A percentile compares a stretch with the other conserved stretches of the same genome.
phyloP scores from a whole-genome alignment of 1,139 yeast genomes.

The Pichia sp. region DNA sequence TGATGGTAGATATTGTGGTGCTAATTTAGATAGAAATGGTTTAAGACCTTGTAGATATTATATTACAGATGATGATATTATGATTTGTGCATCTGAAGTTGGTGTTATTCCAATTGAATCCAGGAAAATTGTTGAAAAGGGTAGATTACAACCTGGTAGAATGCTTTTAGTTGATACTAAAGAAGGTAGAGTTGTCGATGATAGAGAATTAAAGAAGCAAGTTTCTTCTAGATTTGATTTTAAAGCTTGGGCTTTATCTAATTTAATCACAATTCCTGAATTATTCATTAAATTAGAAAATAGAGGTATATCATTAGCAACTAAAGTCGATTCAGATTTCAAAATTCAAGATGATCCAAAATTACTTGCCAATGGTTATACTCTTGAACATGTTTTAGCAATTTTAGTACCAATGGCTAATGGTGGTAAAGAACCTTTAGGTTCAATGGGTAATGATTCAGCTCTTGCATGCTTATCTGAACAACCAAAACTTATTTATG shows the following conservation, averaged over 20 bases:
- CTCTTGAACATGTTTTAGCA: conserved; percentile 81
- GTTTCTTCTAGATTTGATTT: conserved; percentile 87
- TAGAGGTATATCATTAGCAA: conserved; percentile 37
- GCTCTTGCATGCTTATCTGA: conserved; percentile 95
- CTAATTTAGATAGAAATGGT: conserved; percentile 94
- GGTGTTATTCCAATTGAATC: conserved; percentile 92
- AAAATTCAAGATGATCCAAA: conserved; percentile 77
- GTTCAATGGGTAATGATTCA: conserved; percentile 98
- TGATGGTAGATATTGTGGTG: conserved; percentile 97
- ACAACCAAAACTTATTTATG: conserved; percentile 85
- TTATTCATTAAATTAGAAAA: conserved; percentile 50
- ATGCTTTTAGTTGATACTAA: conserved; percentile 93
- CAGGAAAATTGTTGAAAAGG: conserved; percentile 73
- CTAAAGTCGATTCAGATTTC: conserved; percentile 29
- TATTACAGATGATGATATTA: conserved; percentile 87
- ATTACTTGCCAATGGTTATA: conserved; percentile 81
- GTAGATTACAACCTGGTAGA: conserved; percentile 93
- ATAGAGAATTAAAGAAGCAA: conserved; percentile 71
- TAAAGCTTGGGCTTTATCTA: conserved; percentile 87
- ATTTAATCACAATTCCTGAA: conserved; percentile 77
- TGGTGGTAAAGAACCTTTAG: conserved; percentile 88
- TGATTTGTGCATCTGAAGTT: conserved; percentile 97
- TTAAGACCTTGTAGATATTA: conserved; percentile 97
- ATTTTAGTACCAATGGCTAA: conserved; percentile 90
- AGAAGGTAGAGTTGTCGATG: conserved; percentile 90